Evolutionary conservation across 139 green algal genomes (phyloP).

Genomic region (Gonium pectorale): DNA sequence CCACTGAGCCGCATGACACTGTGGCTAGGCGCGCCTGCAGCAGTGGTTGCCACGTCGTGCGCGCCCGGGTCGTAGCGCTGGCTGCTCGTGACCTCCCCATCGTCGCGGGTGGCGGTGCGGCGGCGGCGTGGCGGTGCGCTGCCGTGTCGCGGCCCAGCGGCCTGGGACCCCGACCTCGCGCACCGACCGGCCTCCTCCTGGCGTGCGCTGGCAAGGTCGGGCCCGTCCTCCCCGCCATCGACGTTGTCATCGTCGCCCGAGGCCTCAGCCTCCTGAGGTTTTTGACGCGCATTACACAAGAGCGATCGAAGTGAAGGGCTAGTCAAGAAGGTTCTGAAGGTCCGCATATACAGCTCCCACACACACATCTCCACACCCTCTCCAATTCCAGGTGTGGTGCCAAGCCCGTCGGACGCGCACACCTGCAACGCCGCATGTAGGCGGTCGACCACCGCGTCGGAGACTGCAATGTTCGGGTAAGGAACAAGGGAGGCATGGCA

Average conservation of each 20-base stretch:
- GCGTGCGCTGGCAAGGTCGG: not conserved
- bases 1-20: conserved; percentile 2
- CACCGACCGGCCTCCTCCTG: not conserved
- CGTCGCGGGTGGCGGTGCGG: not conserved
- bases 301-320: too few relatives aligned
- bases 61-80: conserved; percentile 6
- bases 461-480: too few relatives aligned
- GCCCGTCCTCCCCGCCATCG: not conserved
- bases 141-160: too few relatives aligned
- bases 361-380: too few relatives aligned
- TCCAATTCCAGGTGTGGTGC: too few relatives aligned
- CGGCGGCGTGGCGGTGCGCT: not conserved
- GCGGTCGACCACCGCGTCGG: conserved; percentile 11
- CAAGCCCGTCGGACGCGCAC: not conserved
- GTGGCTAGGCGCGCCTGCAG: not conserved
- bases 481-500: too few relatives aligned
- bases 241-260: conserved; percentile 2
- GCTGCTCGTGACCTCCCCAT: conserved; percentile 18
- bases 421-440: conserved; percentile 26
- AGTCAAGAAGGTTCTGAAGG: too few relatives aligned
- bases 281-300: too few relatives aligned
- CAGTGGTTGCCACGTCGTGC: not conserved
- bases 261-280: conserved; percentile 32
- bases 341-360: too few relatives aligned
- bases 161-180: too few relatives aligned